These are phyloP conservation scores for Noccaea bulbosa DNA, from an alignment of 345 rosid species.

Conservation along the genomic window DNA sequence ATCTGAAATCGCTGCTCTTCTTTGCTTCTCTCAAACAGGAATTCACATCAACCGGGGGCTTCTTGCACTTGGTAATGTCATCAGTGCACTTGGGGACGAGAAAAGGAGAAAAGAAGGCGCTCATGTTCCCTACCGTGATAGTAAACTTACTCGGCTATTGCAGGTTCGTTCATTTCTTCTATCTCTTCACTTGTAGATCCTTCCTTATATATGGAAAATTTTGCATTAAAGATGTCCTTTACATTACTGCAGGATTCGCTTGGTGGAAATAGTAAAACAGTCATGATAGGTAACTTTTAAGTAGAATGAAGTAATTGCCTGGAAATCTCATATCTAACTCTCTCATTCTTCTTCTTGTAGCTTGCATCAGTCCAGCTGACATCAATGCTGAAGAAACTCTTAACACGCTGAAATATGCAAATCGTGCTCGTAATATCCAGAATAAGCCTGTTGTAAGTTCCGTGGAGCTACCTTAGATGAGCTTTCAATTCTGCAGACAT, in stretches of 20 bases:
- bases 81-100: conserved; percentile 86
- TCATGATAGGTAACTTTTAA: conserved; percentile 69
- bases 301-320: background rate
- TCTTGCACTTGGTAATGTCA: conserved; percentile 90
- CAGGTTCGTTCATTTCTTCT: conserved; percentile 56
- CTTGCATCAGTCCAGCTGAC: conserved; percentile 88
- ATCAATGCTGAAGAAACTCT: conserved; percentile 82
- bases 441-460: conserved; percentile 80
- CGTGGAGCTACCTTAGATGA: background rate
- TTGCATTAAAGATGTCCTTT: conserved; percentile 12
- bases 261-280: conserved; percentile 85
- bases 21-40: conserved; percentile 50
- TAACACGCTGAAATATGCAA: conserved; percentile 80
- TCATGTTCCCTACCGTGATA: conserved; percentile 88
- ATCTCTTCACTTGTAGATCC: conserved; percentile 32
- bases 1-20: conserved; percentile 5
- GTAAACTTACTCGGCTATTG: conserved; percentile 81
- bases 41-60: conserved; percentile 84
- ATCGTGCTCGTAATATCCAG: conserved; percentile 87
- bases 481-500: conserved; percentile 8
- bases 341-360: conserved; percentile 44
- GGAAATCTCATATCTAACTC: background rate
- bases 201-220: background rate
- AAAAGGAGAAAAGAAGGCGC: conserved; percentile 81
- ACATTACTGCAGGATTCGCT: conserved; percentile 68